Evolutionary conservation across 1,284 basidiomycete species (phyloP).

Genomic region (Coriolopsis trogii): DNA sequence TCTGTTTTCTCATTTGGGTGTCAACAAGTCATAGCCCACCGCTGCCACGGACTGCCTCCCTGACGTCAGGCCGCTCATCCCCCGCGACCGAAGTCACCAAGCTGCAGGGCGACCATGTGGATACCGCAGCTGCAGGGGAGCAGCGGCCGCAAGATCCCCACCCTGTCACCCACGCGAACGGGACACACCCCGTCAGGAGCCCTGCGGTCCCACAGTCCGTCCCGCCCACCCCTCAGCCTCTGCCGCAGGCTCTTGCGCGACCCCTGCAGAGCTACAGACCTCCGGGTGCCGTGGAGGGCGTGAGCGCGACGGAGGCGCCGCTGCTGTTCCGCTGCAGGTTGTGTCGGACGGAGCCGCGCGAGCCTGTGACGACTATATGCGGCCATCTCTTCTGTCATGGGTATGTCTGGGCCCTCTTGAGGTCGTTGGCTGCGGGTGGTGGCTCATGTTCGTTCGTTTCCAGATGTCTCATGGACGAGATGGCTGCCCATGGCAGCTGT

Average conservation of each 20-base stretch:
- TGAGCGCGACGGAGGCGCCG: neutral
- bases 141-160: too few relatives aligned
- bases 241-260: neutral
- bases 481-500: constrained; percentile 1
- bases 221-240: too few relatives aligned
- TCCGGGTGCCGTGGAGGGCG: neutral
- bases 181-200: too few relatives aligned
- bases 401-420: neutral
- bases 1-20: too few relatives aligned
- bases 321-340: constrained; percentile 3
- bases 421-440: neutral
- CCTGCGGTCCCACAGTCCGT: too few relatives aligned
- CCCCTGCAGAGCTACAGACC: neutral
- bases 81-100: too few relatives aligned
- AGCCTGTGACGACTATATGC: constrained; percentile 4
- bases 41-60: too few relatives aligned
- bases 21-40: too few relatives aligned
- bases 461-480: constrained; percentile 1
- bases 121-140: too few relatives aligned
- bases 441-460: neutral
- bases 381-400: constrained; percentile 7
- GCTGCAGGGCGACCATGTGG: too few relatives aligned
- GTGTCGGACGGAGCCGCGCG: neutral
- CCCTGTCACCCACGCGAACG: too few relatives aligned
- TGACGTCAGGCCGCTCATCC: too few relatives aligned